Conservation (phyloP, 495 filamentous ascomycete species). For the Penicillium riverlandense region DNA sequence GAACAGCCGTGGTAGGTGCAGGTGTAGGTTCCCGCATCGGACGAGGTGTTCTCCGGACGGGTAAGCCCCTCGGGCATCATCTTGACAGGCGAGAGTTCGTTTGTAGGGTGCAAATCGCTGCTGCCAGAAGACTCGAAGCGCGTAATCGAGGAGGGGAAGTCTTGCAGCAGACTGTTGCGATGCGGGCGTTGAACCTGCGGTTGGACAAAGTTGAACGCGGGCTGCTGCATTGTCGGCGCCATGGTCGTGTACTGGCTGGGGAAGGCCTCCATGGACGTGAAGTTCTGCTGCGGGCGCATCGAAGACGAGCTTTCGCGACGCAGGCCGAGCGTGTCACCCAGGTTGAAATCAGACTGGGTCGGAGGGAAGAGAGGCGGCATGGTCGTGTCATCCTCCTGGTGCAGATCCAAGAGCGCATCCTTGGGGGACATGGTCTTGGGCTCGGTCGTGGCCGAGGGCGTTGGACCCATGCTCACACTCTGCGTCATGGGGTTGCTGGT, state of each 20-base stretch:
- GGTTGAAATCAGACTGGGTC: conserved; percentile 34
- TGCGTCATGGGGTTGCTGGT: conserved; percentile 35
- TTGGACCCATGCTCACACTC: conserved; percentile 21
- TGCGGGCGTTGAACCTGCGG: conserved; percentile 48
- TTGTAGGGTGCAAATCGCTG: conserved; percentile 38
- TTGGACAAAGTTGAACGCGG: conserved; percentile 33
- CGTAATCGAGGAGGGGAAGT: conserved; percentile 55
- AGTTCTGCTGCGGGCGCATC: conserved; percentile 35
- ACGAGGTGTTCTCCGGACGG: conserved; percentile 54
- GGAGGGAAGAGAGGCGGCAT: conserved; percentile 61
- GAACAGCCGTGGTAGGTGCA: conserved; percentile 92
- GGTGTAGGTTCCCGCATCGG: conserved; percentile 84
- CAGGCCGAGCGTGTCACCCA: conserved; percentile 32
- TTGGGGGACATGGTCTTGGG: conserved; percentile 94
- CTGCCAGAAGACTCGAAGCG: conserved; percentile 61
- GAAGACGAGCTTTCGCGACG: conserved; percentile 40
- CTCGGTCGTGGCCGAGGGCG: conserved; percentile 14
- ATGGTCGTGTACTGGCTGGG: conserved; percentile 30
- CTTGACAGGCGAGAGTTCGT: conserved; percentile 20
- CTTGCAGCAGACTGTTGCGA: conserved; percentile 32
- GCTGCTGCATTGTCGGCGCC: conserved; percentile 9
- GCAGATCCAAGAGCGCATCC: conserved; percentile 82
- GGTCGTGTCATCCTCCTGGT: conserved; percentile 59
- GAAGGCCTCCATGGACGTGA: conserved; percentile 34
- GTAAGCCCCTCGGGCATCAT: conserved; percentile 27